Percentiles rank a stretch among this genome's conserved stretches.
Evolutionary conservation across 768 basidiomycete genomes (phyloP).

Genomic region (Thelephora ganbajun): DNA sequence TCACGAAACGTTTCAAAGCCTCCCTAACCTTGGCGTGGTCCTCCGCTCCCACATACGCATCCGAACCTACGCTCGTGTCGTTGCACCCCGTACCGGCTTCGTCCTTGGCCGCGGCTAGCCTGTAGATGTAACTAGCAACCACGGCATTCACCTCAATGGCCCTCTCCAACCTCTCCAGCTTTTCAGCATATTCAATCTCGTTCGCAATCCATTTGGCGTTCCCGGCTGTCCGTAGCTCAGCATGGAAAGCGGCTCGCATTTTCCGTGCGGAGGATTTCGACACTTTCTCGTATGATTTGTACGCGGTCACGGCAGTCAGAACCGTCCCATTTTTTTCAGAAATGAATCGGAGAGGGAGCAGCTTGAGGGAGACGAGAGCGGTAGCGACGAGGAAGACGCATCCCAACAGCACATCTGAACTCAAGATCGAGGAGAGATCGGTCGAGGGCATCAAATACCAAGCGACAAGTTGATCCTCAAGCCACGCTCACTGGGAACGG

Average conservation of each 20-base stretch:
- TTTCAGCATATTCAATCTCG: conserved; percentile 38
- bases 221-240: background rate
- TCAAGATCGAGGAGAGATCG: background rate
- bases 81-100: conserved; percentile 7
- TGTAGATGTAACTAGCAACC: conserved; percentile 28
- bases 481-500: too few relatives aligned
- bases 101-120: conserved; percentile 20
- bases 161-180: conserved; percentile 30
- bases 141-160: conserved; percentile 15
- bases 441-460: background rate
- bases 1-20: conserved; percentile 51
- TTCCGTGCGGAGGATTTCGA: background rate
- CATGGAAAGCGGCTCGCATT: background rate
- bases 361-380: background rate
- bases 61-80: too few relatives aligned
- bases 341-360: background rate
- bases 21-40: conserved; percentile 41
- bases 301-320: background rate
- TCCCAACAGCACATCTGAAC: background rate
- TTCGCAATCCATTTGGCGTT: conserved; percentile 29
- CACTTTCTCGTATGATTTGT: background rate
- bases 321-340: background rate
- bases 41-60: conserved; percentile 2
- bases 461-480: too few relatives aligned
- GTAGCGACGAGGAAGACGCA: background rate